Evolutionary conservation across 495 filamentous ascomycete genomes (phyloP), one percentile per base, ranked within the genome.

Genomic region (Chlorociboria aeruginascens): DNA sequence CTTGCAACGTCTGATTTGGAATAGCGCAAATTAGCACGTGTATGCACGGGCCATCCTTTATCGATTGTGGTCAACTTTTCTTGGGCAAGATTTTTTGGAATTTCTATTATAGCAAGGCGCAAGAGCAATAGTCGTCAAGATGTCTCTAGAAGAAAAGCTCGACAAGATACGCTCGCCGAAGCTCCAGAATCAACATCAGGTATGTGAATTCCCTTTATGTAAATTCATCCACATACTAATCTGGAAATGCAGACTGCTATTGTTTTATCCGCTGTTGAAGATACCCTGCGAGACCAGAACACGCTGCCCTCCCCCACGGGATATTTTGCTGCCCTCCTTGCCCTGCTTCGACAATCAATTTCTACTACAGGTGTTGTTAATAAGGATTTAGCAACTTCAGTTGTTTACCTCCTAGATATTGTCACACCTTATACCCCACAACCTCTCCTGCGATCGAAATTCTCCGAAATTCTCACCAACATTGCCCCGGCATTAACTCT

Each of bases 101-200:
- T 13, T 45, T 32, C 13, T 35, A 51, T 45, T 32, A 9, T 35
- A 51, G 47, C 50, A 37, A 20, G 51, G 55, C 55, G 51, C 55
- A 53, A 51, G 51, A 54, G 50, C 55, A 41, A 49, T 50, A 48
- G n/a, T 38, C 34, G 39, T 48, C 63, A 73, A 69, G 62, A 78
- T 85, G 77, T 84, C 87, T 63, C 70, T 96, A 53, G 76, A 79
- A 57, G 90, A 90, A 70, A 93, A 85, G 73, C 76, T 98, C 58
- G 85, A 90, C 64, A 95, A 89, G 74, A 95, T 97, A 61, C 83
- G 92, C 66, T 89, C 85, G 63, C 92, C 92, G 28, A 94, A 94
- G 69, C 80, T 95, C 56, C 84, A 97, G 65, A 97, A 85, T 66
- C 86, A 93, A 68, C 81, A 90, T 64, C 87, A 92, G 75, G 87